Conservation (phyloP, 2,329 filamentous ascomycete genomes). For the Diaporthe sp. region DNA sequence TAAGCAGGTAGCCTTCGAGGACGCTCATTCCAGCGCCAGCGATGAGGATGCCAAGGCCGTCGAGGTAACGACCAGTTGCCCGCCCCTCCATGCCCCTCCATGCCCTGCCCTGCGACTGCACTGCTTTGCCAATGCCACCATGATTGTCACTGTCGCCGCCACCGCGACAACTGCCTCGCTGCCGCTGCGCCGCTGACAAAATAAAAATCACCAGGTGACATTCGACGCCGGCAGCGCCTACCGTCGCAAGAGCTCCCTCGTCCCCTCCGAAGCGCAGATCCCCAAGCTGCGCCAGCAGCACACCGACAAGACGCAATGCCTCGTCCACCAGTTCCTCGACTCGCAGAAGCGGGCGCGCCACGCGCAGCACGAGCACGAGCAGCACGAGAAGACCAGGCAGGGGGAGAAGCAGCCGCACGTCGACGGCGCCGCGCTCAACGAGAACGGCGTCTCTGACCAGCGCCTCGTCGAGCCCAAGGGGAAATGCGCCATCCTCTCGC, state of each 20-base stretch:
- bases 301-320: slow-evolving; percentile 66
- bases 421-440: slow-evolving; percentile 41
- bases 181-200: neutral
- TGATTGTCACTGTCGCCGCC: neutral
- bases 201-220: slow-evolving; percentile 61
- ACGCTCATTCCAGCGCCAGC: slow-evolving; percentile 58
- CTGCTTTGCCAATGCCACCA: neutral
- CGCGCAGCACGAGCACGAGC: slow-evolving; percentile 40
- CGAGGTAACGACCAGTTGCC: slow-evolving; percentile 57
- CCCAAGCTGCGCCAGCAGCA: slow-evolving; percentile 51
- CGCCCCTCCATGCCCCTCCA: slow-evolving; percentile 1
- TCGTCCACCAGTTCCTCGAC: slow-evolving; percentile 75
- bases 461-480: slow-evolving; percentile 53
- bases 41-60: slow-evolving; percentile 65
- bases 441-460: slow-evolving; percentile 41
- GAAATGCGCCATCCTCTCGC: slow-evolving; percentile 48
- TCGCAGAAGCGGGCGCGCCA: slow-evolving; percentile 58
- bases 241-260: slow-evolving; percentile 75
- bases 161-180: neutral
- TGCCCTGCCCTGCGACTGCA: neutral
- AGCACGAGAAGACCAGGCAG: slow-evolving; percentile 37
- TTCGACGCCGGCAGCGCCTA: slow-evolving; percentile 73
- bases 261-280: slow-evolving; percentile 60
- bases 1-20: slow-evolving; percentile 46
- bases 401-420: slow-evolving; percentile 39